A percentile compares a stretch with the other conserved stretches of the same genome.
Evolutionary conservation across 257 asterid genomes (phyloP).

Genomic region (Solanum pinnatisectum): DNA sequence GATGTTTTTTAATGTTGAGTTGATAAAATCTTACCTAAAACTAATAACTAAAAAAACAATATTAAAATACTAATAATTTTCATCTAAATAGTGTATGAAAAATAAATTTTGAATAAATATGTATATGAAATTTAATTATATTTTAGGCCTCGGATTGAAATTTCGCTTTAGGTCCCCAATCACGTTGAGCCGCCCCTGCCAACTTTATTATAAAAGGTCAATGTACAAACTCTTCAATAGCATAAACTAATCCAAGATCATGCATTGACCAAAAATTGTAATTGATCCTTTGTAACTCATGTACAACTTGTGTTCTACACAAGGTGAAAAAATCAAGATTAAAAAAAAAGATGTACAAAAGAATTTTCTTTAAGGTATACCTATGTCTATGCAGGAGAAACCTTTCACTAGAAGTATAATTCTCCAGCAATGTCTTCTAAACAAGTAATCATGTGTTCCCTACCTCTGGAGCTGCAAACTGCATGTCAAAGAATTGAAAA

Average conservation of each 20-base stretch:
- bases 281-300: slow-evolving; percentile 16
- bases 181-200: no score
- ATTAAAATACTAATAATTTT: no score
- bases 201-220: background rate
- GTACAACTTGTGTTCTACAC: slow-evolving; percentile 18
- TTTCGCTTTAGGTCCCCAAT: no score
- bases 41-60: no score
- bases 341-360: slow-evolving; percentile 7
- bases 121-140: no score
- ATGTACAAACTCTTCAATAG: background rate
- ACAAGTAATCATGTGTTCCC: slow-evolving; percentile 16
- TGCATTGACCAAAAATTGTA: slow-evolving; percentile 17
- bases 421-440: slow-evolving; percentile 7
- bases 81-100: no score
- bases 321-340: background rate
- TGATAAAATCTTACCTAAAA: no score
- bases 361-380: slow-evolving; percentile 8
- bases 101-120: no score
- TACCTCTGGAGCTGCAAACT: slow-evolving; percentile 9
- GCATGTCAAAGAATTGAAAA: slow-evolving; percentile 19
- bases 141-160: no score
- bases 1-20: no score
- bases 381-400: slow-evolving; percentile 8
- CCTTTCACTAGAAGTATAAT: slow-evolving; percentile 6
- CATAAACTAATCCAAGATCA: background rate